phyloP scores from a whole-genome alignment of 345 rosid genomes.

The Eucalyptus albens region DNA sequence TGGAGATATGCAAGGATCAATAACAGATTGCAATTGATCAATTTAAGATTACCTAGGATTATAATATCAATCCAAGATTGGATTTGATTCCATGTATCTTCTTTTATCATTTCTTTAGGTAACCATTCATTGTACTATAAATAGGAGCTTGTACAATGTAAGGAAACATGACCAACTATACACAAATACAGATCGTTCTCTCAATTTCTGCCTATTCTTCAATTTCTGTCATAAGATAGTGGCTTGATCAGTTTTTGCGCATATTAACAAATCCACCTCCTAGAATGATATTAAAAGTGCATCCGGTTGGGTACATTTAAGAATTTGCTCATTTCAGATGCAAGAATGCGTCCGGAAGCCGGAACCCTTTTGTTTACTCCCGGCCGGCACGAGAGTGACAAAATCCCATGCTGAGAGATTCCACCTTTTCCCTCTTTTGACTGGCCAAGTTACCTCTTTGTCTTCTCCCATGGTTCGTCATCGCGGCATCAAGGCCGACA shows the following conservation, averaged over 20 bases:
- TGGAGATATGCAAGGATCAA: not conserved
- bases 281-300: not conserved
- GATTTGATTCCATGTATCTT: too few species aligned
- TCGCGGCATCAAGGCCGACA: not conserved
- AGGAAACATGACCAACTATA: too few species aligned
- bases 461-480: not conserved
- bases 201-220: too few species aligned
- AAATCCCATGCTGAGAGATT: not conserved
- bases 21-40: too few species aligned
- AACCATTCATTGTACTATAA: too few species aligned
- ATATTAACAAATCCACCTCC: not conserved
- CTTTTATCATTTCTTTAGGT: too few species aligned
- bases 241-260: not conserved
- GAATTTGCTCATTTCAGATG: not conserved
- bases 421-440: not conserved
- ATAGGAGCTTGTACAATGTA: too few species aligned
- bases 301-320: not conserved
- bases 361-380: not conserved
- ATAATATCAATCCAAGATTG: too few species aligned
- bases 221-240: not conserved
- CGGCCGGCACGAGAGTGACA: not conserved
- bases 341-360: not conserved
- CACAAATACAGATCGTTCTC: too few species aligned
- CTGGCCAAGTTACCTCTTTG: not conserved
- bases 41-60: not conserved